Evolutionary conservation across 352 stramenopile species (phyloP).

Genomic region (Phytophthora fragariaefolia): DNA sequence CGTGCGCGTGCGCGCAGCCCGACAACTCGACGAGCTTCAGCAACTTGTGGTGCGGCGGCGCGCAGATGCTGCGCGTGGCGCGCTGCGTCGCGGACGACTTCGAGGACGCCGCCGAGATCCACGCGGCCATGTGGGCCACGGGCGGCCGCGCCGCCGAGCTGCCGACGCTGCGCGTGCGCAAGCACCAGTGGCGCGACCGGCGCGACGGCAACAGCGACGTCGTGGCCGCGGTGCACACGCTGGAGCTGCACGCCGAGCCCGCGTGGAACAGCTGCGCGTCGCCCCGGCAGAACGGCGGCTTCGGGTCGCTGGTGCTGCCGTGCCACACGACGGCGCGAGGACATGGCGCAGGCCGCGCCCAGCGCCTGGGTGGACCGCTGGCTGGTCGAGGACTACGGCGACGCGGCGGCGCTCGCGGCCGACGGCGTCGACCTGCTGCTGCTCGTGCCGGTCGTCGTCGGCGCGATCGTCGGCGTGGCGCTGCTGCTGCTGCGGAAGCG

Average conservation of each 20-base stretch:
- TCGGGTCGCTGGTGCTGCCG: constrained; percentile 34
- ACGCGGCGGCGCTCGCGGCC: neutral
- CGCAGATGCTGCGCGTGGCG: constrained; percentile 22
- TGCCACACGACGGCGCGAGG: constrained; percentile 24
- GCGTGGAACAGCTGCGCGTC: constrained; percentile 21
- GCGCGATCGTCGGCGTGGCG: neutral
- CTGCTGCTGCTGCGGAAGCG: constrained; percentile 15
- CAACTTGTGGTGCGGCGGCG: constrained; percentile 22
- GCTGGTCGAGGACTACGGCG: constrained; percentile 23
- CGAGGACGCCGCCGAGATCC: neutral
- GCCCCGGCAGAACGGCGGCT: constrained; percentile 13
- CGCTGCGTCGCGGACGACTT: constrained; percentile 27
- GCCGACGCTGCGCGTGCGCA: neutral
- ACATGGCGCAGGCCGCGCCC: constrained; percentile 1
- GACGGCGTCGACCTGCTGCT: constrained; percentile 18
- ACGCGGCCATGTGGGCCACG: constrained; percentile 31
- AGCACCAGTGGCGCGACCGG: constrained; percentile 27
- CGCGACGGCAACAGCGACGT: constrained; percentile 8
- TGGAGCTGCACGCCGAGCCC: constrained; percentile 24
- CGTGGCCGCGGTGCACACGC: constrained; percentile 21
- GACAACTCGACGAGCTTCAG: constrained; percentile 20
- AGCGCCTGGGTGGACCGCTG: constrained; percentile 34
- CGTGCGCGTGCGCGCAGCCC: constrained; percentile 25
- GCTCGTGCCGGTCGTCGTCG: constrained; percentile 24
- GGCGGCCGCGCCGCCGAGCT: constrained; percentile 17